Base-by-base conservation (phyloP, 495 filamentous ascomycete species). In the Hypoxylon lienhwacheense region DNA sequence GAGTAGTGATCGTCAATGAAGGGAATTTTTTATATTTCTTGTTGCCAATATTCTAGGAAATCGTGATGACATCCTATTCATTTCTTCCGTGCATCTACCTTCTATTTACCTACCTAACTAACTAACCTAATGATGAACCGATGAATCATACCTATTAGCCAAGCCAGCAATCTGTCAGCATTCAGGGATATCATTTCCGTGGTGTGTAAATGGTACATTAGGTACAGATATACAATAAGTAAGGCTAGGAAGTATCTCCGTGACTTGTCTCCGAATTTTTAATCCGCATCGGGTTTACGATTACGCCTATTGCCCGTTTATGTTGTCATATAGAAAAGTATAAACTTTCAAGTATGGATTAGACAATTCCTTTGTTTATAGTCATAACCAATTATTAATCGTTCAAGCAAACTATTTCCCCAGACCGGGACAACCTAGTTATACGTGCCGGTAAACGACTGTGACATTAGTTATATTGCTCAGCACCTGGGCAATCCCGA, bases 401-500 rank as follows among this genome's bases (percentile, higher is more conserved):
- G 25, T 16, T 32, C 28, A 21, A 14, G 37, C 37, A 15, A 45
- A 45, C 26, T 20, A 16, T 32, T 45, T 45, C 24, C 41, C 46
- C 33, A 47, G 37, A 26, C 28, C 57, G 34, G 56, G 41, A 26
- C 8, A 26, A 5, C 5, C 24, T 26, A 26, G 14, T 21, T 4
- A 41, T 7, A 19, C 21, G 20, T 41, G 15, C 20, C 37, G 37
- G 20, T 25, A 41, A 21, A 41, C 43, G 29, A 26, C 25, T 25
- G 45, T 34, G 42, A 55, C 46, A 55, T 61, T 49, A 49, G 35
- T 22, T 28, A 12, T 24, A 48, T 61, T 58, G 46, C 35, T 61
- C 47, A 61, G 36, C n/a, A n/a, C n/a, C n/a, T n/a, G n/a, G n/a
- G n/a, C 47, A 56, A 61, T 61, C 52, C 58, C 58, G 52, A 61